Base-by-base conservation (phyloP, 345 rosid species). In the Erysimum cheiranthoides region DNA sequence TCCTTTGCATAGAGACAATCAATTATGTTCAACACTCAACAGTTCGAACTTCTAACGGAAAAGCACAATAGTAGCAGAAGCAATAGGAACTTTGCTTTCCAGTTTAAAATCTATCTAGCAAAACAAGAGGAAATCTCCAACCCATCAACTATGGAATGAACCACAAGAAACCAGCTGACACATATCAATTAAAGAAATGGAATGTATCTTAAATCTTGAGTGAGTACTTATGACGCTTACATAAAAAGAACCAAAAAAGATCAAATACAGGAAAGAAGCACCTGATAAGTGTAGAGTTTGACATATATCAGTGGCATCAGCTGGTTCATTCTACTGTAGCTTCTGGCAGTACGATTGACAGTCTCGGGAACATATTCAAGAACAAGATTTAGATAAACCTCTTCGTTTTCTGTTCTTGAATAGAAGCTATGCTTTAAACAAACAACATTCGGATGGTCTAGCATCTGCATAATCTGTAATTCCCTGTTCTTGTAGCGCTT, bases 401-500 rank as follows among this genome's bases (percentile, higher is more conserved):
- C 97, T 79, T 91, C 93, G 75, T 89, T 89, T 74, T 89, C 89
- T 13, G 92, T 90, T 54, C 87, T 87, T 42, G 97, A 87, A 73
- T 84, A 91, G 85, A 89, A 91, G 76, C 85, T 83, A 63, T 89
- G 91, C 83, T 88, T 88, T 56, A 88, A 86, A 50, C 86, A 79
- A 74, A 91, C 94, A 25, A 91, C 81, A 82, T 91, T 91, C 42
- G 94, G 94, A 83, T 91, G 94, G 77, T 89, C 94, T 80, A 91
- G 64, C 91, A 89, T 87, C 79, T 89, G 97, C 93, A 91, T 91
- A 65, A 89, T 91, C 80, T 89, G 94, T 18, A 91, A 65, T 70
- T 91, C 97, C 79, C 97, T 83, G 67, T 91, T 91, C 86, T 91
- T 91, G 82, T 91, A 91, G 40, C 94, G 88, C 81, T 89, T 91